phyloP scores from a whole-genome alignment of 306 rosid species.

The Delonix regia region DNA sequence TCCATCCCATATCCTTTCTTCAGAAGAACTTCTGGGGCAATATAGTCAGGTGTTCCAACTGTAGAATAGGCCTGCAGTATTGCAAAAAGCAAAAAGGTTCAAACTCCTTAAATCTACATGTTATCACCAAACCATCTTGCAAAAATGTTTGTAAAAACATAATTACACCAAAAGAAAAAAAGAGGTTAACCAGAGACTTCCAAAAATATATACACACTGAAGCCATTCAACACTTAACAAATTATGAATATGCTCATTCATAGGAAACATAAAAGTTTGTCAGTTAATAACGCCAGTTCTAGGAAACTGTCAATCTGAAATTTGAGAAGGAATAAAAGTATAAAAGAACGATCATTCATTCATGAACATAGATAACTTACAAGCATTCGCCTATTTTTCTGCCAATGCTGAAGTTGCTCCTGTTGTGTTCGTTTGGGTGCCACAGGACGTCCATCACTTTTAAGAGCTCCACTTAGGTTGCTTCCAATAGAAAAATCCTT shows the following conservation, averaged over 20 bases:
- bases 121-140: conserved; percentile 13
- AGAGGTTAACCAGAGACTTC: conserved; percentile 9
- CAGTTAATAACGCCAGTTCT: conserved; percentile 3
- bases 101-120: background rate
- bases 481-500: conserved; percentile 81
- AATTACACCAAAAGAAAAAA: background rate
- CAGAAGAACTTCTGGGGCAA: conserved; percentile 97
- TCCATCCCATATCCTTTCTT: conserved; percentile 99
- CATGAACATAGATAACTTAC: conserved; percentile 57
- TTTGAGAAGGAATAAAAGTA: conserved; percentile 31
- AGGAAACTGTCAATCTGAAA: conserved; percentile 18
- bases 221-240: conserved; percentile 27
- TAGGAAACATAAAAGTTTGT: background rate
- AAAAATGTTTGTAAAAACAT: conserved; percentile 12
- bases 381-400: conserved; percentile 95
- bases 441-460: conserved; percentile 87
- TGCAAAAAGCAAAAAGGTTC: conserved; percentile 33
- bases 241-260: conserved; percentile 7
- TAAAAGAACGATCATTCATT: conserved; percentile 26
- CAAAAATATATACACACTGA: conserved; percentile 23
- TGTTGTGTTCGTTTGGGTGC: conserved; percentile 95
- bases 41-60: conserved; percentile 98
- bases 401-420: conserved; percentile 99
- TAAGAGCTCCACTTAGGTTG: conserved; percentile 93
- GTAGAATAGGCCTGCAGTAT: conserved; percentile 91